phyloP scores from a whole-genome alignment of 805 yeast species.

The Scheffersomyces coipomensis region DNA sequence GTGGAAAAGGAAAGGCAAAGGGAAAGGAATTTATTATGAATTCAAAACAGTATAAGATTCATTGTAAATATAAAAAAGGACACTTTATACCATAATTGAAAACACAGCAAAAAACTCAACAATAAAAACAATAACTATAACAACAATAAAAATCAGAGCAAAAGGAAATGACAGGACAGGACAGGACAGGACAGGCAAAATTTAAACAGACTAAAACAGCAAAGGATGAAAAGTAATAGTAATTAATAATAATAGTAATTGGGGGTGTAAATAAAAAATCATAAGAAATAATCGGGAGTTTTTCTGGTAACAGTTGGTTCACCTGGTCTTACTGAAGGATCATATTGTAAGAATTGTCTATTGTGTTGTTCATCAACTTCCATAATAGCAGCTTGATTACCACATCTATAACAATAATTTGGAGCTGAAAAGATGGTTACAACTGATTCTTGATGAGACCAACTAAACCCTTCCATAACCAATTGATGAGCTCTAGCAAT shows the following conservation, averaged over 20 bases:
- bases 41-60: neutral
- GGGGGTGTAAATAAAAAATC: constrained; percentile 5
- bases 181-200: neutral
- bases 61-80: too few relatives aligned
- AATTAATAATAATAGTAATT: too few relatives aligned
- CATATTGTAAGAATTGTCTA: constrained; percentile 91
- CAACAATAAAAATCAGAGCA: neutral
- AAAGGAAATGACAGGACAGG: neutral
- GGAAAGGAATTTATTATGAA: neutral
- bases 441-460: constrained; percentile 93
- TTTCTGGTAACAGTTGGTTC: constrained; percentile 97
- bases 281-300: constrained; percentile 95
- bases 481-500: constrained; percentile 95
- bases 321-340: constrained; percentile 95
- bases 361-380: constrained; percentile 94
- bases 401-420: constrained; percentile 95
- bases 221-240: neutral
- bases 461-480: constrained; percentile 96
- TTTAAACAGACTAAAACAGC: neutral
- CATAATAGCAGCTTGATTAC: constrained; percentile 97
- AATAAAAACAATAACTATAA: neutral
- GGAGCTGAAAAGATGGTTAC: constrained; percentile 96
- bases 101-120: too few relatives aligned
- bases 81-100: too few relatives aligned
- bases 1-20: neutral